phyloP scores from a whole-genome alignment of 768 basidiomycete species.

The Termitomyces sp. region DNA sequence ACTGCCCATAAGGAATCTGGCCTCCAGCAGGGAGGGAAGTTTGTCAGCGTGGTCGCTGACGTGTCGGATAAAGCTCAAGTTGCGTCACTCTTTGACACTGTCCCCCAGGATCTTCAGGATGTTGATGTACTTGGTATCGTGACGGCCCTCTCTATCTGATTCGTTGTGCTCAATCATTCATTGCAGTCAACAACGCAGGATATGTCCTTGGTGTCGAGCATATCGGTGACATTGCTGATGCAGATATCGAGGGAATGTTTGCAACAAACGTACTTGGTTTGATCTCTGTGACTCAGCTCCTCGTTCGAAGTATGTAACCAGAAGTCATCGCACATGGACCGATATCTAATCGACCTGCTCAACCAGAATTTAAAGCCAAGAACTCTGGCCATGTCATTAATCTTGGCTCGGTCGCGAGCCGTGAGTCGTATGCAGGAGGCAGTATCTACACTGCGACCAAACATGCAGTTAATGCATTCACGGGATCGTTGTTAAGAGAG shows the following conservation, averaged over 20 bases:
- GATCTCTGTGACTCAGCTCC: slow-evolving; percentile 76
- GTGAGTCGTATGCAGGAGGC: slow-evolving; percentile 87
- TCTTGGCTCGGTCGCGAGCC: slow-evolving; percentile 88
- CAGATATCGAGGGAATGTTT: slow-evolving; percentile 83
- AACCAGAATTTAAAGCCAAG: slow-evolving; percentile 72
- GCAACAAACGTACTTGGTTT: slow-evolving; percentile 80
- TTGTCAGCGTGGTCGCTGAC: slow-evolving; percentile 71
- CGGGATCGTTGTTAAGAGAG: slow-evolving; percentile 75
- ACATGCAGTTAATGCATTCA: slow-evolving; percentile 84
- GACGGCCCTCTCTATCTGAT: not conserved
- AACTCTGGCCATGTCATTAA: slow-evolving; percentile 90
- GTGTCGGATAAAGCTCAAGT: slow-evolving; percentile 76
- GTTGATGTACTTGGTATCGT: slow-evolving; percentile 80
- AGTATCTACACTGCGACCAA: slow-evolving; percentile 93
- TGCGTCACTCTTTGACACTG: slow-evolving; percentile 61
- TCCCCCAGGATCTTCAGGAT: slow-evolving; percentile 65
- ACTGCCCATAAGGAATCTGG: slow-evolving; percentile 73
- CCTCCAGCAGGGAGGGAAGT: slow-evolving; percentile 71
- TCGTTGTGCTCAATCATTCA: not conserved
- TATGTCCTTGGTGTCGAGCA: slow-evolving; percentile 86
- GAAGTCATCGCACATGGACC: not conserved
- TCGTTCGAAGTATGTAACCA: slow-evolving; percentile 47
- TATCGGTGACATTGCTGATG: slow-evolving; percentile 76
- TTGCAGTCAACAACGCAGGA: slow-evolving; percentile 69
- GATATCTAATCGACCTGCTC: not conserved